Evolutionary conservation across 2,329 filamentous ascomycete species (phyloP), one percentile per base, ranked within the genome.

Genomic region (Westerdykella ornata): DNA sequence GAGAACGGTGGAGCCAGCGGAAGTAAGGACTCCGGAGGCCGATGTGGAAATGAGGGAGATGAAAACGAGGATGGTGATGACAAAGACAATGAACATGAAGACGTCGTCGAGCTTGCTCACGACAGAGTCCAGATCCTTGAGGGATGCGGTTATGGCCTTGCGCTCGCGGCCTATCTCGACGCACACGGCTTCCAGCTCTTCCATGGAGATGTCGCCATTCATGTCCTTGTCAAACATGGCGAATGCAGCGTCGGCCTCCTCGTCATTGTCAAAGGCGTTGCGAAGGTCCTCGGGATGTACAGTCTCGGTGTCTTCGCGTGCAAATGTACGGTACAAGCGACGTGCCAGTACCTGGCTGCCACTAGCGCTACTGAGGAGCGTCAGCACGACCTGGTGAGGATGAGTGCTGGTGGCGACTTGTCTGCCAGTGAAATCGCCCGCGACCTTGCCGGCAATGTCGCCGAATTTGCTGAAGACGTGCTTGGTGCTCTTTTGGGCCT

Each of bases 181-280:
- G 66, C 88, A 94, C 17, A 94, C 88, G 16, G 86, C 81, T 65
- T 96, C 89, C 16, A 97, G 77, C 62, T 96, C 90, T 57, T 95
- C 88, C 78, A 95, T 88, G 1, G 86, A 94, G 37, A 96, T 94
- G 57, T 97, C 90, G 3, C 89, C 90, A 49, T 97, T 97, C 71
- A 96, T 80, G 56, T 97, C 90, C 60, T 92, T 94, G 68, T 97
- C 90, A 53, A 96, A 96, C 73, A 96, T 89, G 53, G 75, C 74
- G 57, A 97, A 96, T 0, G 89, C 89, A 2, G 85, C 85, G 40
- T 92, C 84, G 0, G 88, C 87, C 60, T 96, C 90, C 12, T 96
- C 89, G 14, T 83, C 76, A 17, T 82, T 85, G 8, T 84, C 77
- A 54, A 95, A 96, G 1, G 86, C 88, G 9, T 76, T 71, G 47